Percentiles rank a stretch among this genome's conserved stretches.
These are phyloP conservation scores for Nigrospora osmanthi DNA, from an alignment of 2,329 filamentous ascomycete species.

Conservation along the genomic window DNA sequence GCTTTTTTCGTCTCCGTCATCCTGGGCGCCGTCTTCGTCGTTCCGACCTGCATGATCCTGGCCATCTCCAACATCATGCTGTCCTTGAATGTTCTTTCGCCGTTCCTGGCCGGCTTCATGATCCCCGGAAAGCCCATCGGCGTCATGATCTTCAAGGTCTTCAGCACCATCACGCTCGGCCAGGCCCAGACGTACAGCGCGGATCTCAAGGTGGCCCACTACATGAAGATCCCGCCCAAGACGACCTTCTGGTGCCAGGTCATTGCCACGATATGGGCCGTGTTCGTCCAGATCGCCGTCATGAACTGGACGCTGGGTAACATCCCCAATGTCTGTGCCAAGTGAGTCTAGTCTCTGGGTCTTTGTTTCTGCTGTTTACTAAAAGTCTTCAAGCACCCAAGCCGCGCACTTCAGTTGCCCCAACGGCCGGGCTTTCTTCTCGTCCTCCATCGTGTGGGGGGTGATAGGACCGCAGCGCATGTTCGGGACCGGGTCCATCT, in stretches of 20 bases:
- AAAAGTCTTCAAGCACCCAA: conserved; percentile 28
- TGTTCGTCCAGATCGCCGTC: conserved; percentile 38
- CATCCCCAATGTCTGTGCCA: conserved; percentile 33
- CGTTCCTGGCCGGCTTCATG: conserved; percentile 51
- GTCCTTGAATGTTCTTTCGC: conserved; percentile 44
- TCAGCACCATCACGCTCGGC: conserved; percentile 27
- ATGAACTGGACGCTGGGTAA: conserved; percentile 39
- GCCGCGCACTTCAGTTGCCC: conserved; percentile 35
- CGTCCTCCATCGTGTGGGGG: conserved; percentile 47
- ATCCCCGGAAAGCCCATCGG: conserved; percentile 47
- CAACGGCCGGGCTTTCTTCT: conserved; percentile 37
- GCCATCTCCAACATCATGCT: conserved; percentile 43
- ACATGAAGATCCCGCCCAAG: conserved; percentile 34
- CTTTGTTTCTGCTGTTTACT: conserved; percentile 21
- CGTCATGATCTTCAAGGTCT: conserved; percentile 51
- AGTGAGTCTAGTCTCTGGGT: conserved; percentile 6
- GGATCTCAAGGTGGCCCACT: conserved; percentile 28
- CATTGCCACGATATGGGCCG: conserved; percentile 38
- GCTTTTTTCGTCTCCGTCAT: conserved; percentile 40
- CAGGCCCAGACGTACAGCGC: conserved; percentile 25
- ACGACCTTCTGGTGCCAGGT: conserved; percentile 43
- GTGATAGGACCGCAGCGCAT: conserved; percentile 48
- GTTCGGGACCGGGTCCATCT: conserved; percentile 44
- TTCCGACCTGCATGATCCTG: conserved; percentile 38
- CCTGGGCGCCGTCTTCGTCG: conserved; percentile 34